Base-by-base conservation (phyloP, 768 basidiomycete genomes). In the Sistotremastrum suecicum region DNA sequence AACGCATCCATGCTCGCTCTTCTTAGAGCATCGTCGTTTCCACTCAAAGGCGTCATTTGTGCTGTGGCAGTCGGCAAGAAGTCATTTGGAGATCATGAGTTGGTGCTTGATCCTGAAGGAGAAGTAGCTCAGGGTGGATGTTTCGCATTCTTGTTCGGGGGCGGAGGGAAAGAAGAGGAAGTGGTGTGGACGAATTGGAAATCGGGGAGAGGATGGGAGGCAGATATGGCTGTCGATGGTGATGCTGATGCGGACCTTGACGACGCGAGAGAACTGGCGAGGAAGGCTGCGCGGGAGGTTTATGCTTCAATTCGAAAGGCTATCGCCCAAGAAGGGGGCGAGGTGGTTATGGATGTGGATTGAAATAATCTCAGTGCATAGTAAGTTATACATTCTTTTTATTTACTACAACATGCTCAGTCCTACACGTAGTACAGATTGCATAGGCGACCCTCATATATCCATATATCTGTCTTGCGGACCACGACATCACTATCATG, bases 1-100 rank as follows among this genome's bases (percentile, higher is more conserved):
- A 88, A 89, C 50, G 80, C 84, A 0, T 69, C 73, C 51, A 75
- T 74, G 4, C 62, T 84, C 1, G 79, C 86, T 0, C 63, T 87
- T 5, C 56, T 89, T 32, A 80, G 76, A 39, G 72, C 83, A 0
- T 74, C 75, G 0, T 83, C 82, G 1, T 61, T 89, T 0, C 77
- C 83, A 0, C 78, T 87, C 82, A 65, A 71, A 2, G 83, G 83
- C 1, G 74, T 81, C n/a, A 70, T 83, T 0, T 78, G 78, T 44
- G 84, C 85, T 3, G 71, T 80, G 2, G 64, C 80, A 0, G 66
- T 82, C 1, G 76, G 74, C 0, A 64, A 43, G 31, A 30, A 49
- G 2, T 20, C 46, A 2, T 20, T 20, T 20, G 20, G 20, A 20
- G 20, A 20, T 20, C 35, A 44, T 3, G 56, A 53, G 11, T 57